A percentile compares a stretch with the other conserved stretches of the same genome.
These are phyloP conservation scores for Aspergillus conjunctus DNA, from an alignment of 495 filamentous ascomycete genomes.

Conservation along the genomic window DNA sequence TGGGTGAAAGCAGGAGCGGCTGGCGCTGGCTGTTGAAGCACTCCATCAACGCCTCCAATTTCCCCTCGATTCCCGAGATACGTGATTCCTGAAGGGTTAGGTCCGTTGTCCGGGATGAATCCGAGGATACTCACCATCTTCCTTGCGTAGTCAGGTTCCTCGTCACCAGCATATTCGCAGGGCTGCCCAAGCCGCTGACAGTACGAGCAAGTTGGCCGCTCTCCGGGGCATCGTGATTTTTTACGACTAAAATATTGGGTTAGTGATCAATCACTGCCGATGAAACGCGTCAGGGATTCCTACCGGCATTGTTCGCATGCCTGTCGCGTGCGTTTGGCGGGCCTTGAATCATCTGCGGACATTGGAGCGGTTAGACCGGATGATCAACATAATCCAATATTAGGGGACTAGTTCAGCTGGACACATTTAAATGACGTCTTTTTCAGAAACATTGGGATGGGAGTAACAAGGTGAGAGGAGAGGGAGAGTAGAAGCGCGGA, in stretches of 20 bases:
- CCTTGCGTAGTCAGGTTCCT: slow-evolving; percentile 10
- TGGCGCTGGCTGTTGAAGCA: slow-evolving; percentile 11
- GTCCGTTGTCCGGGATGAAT: neutral
- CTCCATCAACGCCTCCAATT: slow-evolving; percentile 14
- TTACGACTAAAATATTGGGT: slow-evolving; percentile 5
- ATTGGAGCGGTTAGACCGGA: neutral
- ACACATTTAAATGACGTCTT: too few relatives aligned
- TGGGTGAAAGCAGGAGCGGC: neutral
- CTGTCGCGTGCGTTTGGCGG: slow-evolving; percentile 13
- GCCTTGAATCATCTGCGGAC: slow-evolving; percentile 9
- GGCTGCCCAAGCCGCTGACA: slow-evolving; percentile 12
- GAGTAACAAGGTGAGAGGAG: too few relatives aligned
- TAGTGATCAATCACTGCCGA: neutral
- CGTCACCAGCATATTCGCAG: slow-evolving; percentile 16
- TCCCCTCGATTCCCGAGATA: slow-evolving; percentile 13
- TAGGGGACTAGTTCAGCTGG: too few relatives aligned
- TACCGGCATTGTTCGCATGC: slow-evolving; percentile 18
- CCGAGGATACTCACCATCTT: slow-evolving; percentile 8
- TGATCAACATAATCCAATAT: neutral
- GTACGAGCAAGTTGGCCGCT: slow-evolving; percentile 14
- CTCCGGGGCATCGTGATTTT: slow-evolving; percentile 16
- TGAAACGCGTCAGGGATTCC: neutral
- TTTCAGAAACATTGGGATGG: too few relatives aligned
- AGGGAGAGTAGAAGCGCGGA: too few relatives aligned
- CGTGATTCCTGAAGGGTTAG: slow-evolving; percentile 14